Base-by-base conservation (phyloP, 495 filamentous ascomycete species). In the Penicillium tannophilum region DNA sequence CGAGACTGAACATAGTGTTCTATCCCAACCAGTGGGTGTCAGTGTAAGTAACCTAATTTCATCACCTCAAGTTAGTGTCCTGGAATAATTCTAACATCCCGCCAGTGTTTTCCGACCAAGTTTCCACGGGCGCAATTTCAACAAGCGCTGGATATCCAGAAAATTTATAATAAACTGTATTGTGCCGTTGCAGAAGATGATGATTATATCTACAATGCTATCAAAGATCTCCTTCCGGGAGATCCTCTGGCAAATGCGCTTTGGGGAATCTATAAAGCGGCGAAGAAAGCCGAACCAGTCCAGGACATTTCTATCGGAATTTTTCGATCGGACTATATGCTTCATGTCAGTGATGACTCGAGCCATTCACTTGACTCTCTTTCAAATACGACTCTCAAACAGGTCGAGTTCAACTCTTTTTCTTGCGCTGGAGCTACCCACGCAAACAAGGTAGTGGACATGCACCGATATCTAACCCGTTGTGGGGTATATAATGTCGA, bases 321-420 rank as follows among this genome's bases (percentile, higher is more conserved):
- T 35, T 96, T 94, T 72, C 86, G 92, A 39, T 96, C 92, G 3
- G 92, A 96, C 65, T 96, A 96, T 72, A 93, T 96, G 90, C 84
- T 95, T 43, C 90, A 95, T 66, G 14, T 54, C 20, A 45, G 36
- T 11, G 50, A 41, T 19, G 24, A 39, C 9, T 56, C 49, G 19
- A 42, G 28, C 10, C 4, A 24, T 4, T 45, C 26, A 14, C 12
- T 17, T 31, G 8, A 2, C 12, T 33, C 33, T 26, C 3, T 61
- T 0, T 55, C 43, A 16, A 49, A 58, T 47, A 54, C 52, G 5
- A 78, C 77, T 20, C 79, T 94, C 62, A 93, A 91, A 69, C 92
- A 96, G 72, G 90, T 96, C 28, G 92, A 96, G 66, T 93, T 96
- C 76, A 95, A 96, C 76, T 93, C 91, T 17, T 90, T 89, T 19